Conservation (phyloP, 768 basidiomycete species). For the Leccinum variicolor region DNA sequence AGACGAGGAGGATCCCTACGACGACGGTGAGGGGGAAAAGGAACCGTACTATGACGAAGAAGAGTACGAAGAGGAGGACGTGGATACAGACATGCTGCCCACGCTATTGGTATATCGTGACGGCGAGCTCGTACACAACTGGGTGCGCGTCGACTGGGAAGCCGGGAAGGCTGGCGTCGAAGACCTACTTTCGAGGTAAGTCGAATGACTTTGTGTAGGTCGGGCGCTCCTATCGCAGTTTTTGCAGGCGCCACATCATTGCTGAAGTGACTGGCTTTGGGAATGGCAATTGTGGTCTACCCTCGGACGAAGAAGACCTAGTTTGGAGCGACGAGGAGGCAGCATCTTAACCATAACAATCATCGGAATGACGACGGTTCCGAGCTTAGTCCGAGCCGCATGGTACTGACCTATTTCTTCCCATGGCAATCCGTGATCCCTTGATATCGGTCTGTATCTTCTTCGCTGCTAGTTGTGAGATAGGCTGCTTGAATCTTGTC, state of each 20-base stretch:
- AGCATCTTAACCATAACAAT: neutral
- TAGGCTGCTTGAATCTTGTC: neutral
- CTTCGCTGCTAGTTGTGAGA: neutral
- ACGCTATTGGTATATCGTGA: slow-evolving; percentile 76
- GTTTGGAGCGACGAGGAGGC: slow-evolving; percentile 52
- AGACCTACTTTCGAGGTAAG: slow-evolving; percentile 61
- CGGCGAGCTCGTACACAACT: slow-evolving; percentile 82
- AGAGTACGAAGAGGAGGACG: slow-evolving; percentile 54
- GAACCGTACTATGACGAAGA: slow-evolving; percentile 36
- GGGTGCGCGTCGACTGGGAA: slow-evolving; percentile 89
- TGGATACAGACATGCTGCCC: slow-evolving; percentile 78
- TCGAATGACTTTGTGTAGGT: neutral
- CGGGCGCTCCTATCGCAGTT: neutral
- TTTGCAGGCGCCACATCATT: slow-evolving; percentile 27
- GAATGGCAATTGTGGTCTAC: slow-evolving; percentile 45
- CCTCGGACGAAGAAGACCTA: slow-evolving; percentile 49
- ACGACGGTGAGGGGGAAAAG: slow-evolving; percentile 32
- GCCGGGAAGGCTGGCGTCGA: slow-evolving; percentile 65
- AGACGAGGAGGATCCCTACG: slow-evolving; percentile 46
- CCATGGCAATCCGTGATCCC: neutral
- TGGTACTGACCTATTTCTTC: neutral
- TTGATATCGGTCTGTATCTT: neutral
- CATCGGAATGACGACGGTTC: neutral
- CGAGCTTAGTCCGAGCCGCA: neutral
- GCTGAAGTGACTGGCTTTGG: slow-evolving; percentile 14